These are phyloP conservation scores for Dovyalis caffra DNA, from an alignment of 345 rosid species.

Conservation along the genomic window DNA sequence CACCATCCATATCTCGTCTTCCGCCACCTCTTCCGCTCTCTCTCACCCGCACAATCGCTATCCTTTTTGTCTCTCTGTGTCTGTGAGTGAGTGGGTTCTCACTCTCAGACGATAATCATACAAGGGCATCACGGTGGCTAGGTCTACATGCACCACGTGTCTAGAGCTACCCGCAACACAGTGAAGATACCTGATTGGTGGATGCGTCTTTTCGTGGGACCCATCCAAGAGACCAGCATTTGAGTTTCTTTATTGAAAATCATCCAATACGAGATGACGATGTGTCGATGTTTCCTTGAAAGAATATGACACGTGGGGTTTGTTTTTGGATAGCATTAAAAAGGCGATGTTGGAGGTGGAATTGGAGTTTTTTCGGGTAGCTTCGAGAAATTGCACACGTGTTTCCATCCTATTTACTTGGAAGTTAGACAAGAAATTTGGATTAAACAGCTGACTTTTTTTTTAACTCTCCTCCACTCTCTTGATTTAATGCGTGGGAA, in stretches of 20 bases:
- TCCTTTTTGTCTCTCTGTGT: slow-evolving; percentile 13
- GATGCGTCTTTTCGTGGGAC: slow-evolving; percentile 24
- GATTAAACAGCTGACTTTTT: neutral
- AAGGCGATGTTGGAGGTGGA: neutral
- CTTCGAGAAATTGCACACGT: slow-evolving; percentile 39
- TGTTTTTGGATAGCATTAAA: neutral
- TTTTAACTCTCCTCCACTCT: slow-evolving; percentile 11
- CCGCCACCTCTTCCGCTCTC: neutral
- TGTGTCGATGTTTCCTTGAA: slow-evolving; percentile 18
- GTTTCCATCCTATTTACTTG: slow-evolving; percentile 13
- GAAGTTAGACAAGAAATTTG: neutral
- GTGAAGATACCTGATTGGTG: slow-evolving; percentile 17
- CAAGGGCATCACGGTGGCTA: slow-evolving; percentile 10
- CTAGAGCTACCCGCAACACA: slow-evolving; percentile 27
- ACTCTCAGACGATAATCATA: slow-evolving; percentile 19
- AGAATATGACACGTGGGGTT: slow-evolving; percentile 29
- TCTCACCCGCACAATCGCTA: neutral
- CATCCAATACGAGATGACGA: neutral
- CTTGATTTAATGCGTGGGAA: neutral
- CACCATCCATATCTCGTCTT: slow-evolving; percentile 22
- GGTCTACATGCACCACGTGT: slow-evolving; percentile 47
- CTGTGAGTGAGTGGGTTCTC: neutral
- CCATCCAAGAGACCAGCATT: slow-evolving; percentile 2
- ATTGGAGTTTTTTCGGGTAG: slow-evolving; percentile 7
- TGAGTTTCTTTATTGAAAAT: neutral